Percentiles rank a stretch among this genome's conserved stretches.
phyloP scores from a whole-genome alignment of 2,329 filamentous ascomycete species.

The Microcyclosporella mali region DNA sequence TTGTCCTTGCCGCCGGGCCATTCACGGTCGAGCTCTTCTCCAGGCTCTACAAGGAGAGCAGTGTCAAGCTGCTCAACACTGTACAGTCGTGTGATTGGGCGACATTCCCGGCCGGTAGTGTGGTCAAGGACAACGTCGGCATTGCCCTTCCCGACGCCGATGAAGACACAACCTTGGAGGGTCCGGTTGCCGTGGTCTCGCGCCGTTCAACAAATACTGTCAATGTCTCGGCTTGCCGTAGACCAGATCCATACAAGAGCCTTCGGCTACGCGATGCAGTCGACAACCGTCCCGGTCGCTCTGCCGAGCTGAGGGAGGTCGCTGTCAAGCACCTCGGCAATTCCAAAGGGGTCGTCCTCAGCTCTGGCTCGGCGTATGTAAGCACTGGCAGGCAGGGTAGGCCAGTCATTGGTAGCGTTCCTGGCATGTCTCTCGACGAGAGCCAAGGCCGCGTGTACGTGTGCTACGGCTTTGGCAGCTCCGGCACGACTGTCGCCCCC shows the following conservation, averaged over 20 bases:
- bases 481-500: constrained; percentile 20
- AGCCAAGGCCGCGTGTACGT: constrained; percentile 13
- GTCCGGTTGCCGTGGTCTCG: not conserved
- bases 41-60: constrained; percentile 1
- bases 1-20: constrained; percentile 22
- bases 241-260: not conserved
- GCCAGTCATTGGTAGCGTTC: constrained; percentile 17
- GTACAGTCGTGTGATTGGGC: constrained; percentile 3
- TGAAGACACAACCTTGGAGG: constrained; percentile 1
- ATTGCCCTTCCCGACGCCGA: constrained; percentile 2
- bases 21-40: constrained; percentile 14
- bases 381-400: constrained; percentile 5
- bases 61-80: constrained; percentile 8
- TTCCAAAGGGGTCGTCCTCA: not conserved
- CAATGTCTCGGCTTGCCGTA: not conserved
- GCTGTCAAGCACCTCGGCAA: not conserved
- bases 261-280: not conserved
- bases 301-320: constrained; percentile 2
- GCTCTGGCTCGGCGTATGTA: constrained; percentile 4
- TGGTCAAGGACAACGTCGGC: constrained; percentile 1
- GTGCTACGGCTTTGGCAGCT: constrained; percentile 20
- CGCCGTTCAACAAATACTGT: not conserved
- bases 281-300: not conserved
- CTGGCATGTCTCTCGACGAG: not conserved
- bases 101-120: not conserved